phyloP scores from a whole-genome alignment of 2,329 filamentous ascomycete species.

The Verticillium nonalfalfae region DNA sequence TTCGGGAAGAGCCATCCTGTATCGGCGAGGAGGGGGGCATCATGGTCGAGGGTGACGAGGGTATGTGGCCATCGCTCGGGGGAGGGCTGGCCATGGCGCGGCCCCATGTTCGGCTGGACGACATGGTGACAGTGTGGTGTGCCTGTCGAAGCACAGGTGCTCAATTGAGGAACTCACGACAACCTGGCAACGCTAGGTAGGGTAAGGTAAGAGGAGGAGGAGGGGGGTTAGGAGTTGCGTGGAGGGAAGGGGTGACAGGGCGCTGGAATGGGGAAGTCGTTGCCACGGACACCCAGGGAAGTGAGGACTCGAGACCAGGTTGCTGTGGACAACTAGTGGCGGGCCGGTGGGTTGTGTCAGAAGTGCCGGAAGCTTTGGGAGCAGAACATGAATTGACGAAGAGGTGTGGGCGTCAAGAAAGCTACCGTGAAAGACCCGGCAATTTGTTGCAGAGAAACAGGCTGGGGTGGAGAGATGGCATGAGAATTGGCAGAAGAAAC shows the following conservation, averaged over 20 bases:
- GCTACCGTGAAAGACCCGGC: no score
- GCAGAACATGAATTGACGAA: background rate
- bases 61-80: constrained; percentile 11
- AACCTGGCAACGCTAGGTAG: no score
- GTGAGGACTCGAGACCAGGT: background rate
- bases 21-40: constrained; percentile 12
- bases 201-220: background rate
- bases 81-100: constrained; percentile 12
- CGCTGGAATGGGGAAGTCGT: background rate
- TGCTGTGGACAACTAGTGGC: background rate
- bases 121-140: background rate
- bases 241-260: background rate
- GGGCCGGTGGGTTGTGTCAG: background rate
- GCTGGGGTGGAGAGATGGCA: background rate
- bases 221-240: background rate
- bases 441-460: background rate
- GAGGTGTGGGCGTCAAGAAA: background rate
- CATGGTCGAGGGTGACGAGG: constrained; percentile 7
- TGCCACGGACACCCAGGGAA: background rate
- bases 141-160: background rate
- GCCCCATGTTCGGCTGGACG: constrained; percentile 1
- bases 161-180: background rate
- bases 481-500: background rate
- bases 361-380: background rate
- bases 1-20: constrained; percentile 14